Percentiles rank a stretch among this genome's conserved stretches.
Conservation (phyloP, 345 rosid genomes). For the Populus davidiana region DNA sequence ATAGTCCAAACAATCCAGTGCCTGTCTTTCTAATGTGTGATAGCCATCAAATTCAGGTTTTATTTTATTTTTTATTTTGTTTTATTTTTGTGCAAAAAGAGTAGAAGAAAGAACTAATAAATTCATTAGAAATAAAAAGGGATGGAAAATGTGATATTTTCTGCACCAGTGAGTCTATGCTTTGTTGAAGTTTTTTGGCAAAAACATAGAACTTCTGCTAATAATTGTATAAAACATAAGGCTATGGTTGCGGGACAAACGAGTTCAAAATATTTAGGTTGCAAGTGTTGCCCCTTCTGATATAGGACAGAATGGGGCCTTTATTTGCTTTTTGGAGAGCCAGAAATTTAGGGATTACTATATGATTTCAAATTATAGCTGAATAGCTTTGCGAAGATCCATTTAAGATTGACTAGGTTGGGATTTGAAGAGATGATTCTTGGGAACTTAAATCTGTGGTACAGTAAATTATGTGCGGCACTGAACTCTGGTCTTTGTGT, state of each 20-base stretch:
- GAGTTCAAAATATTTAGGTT: neutral
- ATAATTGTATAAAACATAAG: neutral
- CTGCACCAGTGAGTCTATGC: neutral
- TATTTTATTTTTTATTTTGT: too few relatives aligned
- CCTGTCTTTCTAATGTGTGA: neutral
- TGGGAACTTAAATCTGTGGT: neutral
- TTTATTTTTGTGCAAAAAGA: too few relatives aligned
- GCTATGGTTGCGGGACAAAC: neutral
- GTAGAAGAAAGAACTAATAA: neutral
- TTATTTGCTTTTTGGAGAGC: neutral
- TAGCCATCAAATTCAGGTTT: neutral
- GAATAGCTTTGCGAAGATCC: too few relatives aligned
- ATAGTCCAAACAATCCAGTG: neutral
- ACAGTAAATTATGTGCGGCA: neutral
- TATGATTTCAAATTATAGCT: neutral
- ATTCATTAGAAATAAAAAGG: too few relatives aligned
- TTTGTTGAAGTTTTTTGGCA: neutral
- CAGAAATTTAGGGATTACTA: neutral
- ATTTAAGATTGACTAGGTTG: too few relatives aligned
- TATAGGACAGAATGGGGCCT: neutral
- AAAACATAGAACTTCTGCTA: neutral
- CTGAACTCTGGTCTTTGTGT: neutral
- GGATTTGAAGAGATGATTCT: too few relatives aligned
- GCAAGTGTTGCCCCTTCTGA: neutral
- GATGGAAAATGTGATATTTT: neutral